phyloP scores from a whole-genome alignment of 2,329 filamentous ascomycete genomes.

The Chalaropsis ovoidea region DNA sequence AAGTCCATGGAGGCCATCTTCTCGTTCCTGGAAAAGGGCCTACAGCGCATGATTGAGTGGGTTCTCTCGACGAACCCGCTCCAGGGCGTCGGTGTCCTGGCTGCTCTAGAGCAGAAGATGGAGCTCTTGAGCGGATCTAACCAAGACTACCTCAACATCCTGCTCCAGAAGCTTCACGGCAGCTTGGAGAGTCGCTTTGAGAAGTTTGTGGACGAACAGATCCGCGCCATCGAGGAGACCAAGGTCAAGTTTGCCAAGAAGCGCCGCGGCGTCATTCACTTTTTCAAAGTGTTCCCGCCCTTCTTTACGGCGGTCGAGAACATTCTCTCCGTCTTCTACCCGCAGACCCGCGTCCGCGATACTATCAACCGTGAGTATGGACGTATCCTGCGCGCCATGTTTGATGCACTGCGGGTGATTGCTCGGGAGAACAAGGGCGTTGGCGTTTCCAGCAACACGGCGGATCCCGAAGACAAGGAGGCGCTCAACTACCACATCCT shows the following conservation, averaged over 20 bases:
- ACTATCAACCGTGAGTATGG: slow-evolving; percentile 81
- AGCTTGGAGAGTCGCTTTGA: slow-evolving; percentile 66
- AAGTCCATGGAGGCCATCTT: slow-evolving; percentile 84
- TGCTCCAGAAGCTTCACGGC: slow-evolving; percentile 69
- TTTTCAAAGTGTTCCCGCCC: slow-evolving; percentile 84
- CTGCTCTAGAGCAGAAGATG: slow-evolving; percentile 68
- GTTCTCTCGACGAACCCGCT: slow-evolving; percentile 68
- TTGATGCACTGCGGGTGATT: slow-evolving; percentile 91
- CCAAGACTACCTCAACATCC: slow-evolving; percentile 77
- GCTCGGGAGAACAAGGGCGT: slow-evolving; percentile 57
- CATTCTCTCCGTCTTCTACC: slow-evolving; percentile 56
- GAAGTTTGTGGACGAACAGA: slow-evolving; percentile 88
- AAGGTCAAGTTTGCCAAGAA: slow-evolving; percentile 95
- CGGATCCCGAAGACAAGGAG: slow-evolving; percentile 78
- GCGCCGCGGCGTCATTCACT: slow-evolving; percentile 89
- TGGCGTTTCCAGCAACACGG: slow-evolving; percentile 36
- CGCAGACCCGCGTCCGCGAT: slow-evolving; percentile 51
- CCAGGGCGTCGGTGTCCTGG: slow-evolving; percentile 79
- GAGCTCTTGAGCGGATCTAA: slow-evolving; percentile 76
- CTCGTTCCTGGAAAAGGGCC: slow-evolving; percentile 65
- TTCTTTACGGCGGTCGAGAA: slow-evolving; percentile 78
- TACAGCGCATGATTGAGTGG: slow-evolving; percentile 77
- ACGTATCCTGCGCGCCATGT: slow-evolving; percentile 88
- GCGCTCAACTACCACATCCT: slow-evolving; percentile 95
- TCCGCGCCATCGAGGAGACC: slow-evolving; percentile 91